phyloP scores from a whole-genome alignment of 305 asterid species.

The Caryopteris hybrid region DNA sequence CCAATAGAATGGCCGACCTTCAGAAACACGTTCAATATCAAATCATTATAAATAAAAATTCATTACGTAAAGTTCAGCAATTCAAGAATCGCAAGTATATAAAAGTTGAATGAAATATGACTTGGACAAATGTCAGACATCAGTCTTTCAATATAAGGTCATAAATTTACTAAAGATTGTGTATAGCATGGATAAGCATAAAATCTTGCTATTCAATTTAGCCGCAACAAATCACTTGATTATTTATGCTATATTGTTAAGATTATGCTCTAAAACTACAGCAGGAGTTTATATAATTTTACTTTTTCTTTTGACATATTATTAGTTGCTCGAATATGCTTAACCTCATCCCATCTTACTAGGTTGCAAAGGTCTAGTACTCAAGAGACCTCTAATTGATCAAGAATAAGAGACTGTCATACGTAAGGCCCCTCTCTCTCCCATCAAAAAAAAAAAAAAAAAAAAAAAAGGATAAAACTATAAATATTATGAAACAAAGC shows the following conservation, averaged over 20 bases:
- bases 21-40: constrained; percentile 25
- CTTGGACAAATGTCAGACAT: background rate
- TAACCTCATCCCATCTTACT: background rate
- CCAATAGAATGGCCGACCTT: constrained; percentile 97
- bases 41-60: background rate
- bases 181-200: background rate
- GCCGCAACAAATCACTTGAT: background rate
- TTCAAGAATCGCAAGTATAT: background rate
- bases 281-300: background rate
- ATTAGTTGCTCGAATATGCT: background rate
- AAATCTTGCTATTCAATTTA: background rate
- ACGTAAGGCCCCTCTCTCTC: background rate
- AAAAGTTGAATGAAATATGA: background rate
- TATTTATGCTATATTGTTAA: constrained; percentile 6
- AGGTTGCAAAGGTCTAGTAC: background rate
- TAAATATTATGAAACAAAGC: background rate
- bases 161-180: background rate
- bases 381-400: background rate
- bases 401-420: background rate
- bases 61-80: constrained; percentile 1
- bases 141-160: background rate
- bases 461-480: background rate
- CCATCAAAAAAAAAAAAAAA: background rate
- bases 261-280: background rate
- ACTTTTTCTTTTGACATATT: background rate